A percentile compares a stretch with the other conserved stretches of the same genome.
Conservation (phyloP, 495 filamentous ascomycete species). For the Delitschia confertaspora region DNA sequence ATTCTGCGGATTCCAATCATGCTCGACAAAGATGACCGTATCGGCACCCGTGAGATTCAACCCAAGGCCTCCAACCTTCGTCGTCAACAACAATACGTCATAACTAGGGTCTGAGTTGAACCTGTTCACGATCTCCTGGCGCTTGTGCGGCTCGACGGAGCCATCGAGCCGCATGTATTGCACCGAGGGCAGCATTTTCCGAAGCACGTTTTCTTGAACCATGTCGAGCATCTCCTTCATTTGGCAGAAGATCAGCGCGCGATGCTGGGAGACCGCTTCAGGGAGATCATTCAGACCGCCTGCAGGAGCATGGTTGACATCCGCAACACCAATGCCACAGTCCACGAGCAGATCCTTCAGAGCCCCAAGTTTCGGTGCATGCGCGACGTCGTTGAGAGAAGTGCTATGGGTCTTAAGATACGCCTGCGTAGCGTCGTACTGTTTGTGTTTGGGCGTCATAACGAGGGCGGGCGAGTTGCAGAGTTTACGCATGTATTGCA, state of each 20-base stretch:
- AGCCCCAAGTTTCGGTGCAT: conserved; percentile 88
- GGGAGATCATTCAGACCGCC: conserved; percentile 43
- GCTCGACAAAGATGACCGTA: conserved; percentile 98
- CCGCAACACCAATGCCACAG: conserved; percentile 80
- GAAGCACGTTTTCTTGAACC: conserved; percentile 85
- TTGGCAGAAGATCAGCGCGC: conserved; percentile 94
- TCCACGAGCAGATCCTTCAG: conserved; percentile 84
- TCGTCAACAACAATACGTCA: conserved; percentile 85
- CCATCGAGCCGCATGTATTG: conserved; percentile 89
- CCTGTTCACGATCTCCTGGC: conserved; percentile 94
- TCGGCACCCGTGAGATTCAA: conserved; percentile 95
- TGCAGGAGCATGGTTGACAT: conserved; percentile 34
- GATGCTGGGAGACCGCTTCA: conserved; percentile 83
- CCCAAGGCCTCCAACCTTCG: conserved; percentile 86
- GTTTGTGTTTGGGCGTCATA: conserved; percentile 84
- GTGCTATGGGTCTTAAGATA: conserved; percentile 61
- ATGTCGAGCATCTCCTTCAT: conserved; percentile 99
- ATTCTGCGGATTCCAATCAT: conserved; percentile 99
- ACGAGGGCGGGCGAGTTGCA: conserved; percentile 96
- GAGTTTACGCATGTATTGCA: conserved; percentile 98
- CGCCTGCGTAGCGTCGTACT: conserved; percentile 74
- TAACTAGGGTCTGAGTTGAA: conserved; percentile 97
- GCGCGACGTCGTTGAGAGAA: conserved; percentile 68
- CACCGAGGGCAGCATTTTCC: conserved; percentile 73
- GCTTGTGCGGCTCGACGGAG: conserved; percentile 75